Percentiles rank a stretch among this genome's conserved stretches.
Conservation (phyloP, 208 protist genomes). For the Acanthamoeba castellanii region DNA sequence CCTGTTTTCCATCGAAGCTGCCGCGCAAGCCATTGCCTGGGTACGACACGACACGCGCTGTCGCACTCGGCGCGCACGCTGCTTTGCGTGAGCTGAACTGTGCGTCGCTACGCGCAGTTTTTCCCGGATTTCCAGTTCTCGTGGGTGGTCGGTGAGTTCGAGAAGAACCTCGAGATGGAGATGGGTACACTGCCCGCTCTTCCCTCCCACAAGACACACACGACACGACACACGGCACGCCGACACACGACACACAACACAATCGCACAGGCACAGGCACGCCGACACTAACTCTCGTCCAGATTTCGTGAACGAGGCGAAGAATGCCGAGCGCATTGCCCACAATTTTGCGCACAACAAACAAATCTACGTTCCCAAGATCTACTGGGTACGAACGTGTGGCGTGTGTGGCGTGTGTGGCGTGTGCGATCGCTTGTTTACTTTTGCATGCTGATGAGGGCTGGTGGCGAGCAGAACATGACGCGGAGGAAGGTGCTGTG, state of each 20-base stretch:
- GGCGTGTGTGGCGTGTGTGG: slow-evolving; percentile 73
- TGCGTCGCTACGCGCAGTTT: slow-evolving; percentile 83
- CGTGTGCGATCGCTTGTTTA: not conserved
- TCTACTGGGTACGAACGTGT: slow-evolving; percentile 80
- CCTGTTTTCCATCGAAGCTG: slow-evolving; percentile 85
- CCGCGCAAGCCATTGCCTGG: slow-evolving; percentile 59
- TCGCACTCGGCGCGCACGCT: no score
- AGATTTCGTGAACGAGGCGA: slow-evolving; percentile 95
- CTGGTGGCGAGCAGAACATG: slow-evolving; percentile 71
- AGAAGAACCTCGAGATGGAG: slow-evolving; percentile 78
- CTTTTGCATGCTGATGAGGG: not conserved
- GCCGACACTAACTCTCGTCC: not conserved
- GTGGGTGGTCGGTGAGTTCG: slow-evolving; percentile 89
- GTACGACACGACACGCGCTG: slow-evolving; percentile 72
- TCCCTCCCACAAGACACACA: not conserved
- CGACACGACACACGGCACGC: not conserved
- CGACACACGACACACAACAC: not conserved
- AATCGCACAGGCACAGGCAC: not conserved
- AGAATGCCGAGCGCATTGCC: slow-evolving; percentile 93
- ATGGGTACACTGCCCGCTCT: slow-evolving; percentile 66
- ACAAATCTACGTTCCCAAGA: slow-evolving; percentile 85
- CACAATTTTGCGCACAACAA: slow-evolving; percentile 87
- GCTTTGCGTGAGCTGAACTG: slow-evolving; percentile 90
- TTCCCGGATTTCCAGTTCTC: slow-evolving; percentile 83
- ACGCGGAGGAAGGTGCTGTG: slow-evolving; percentile 91